Evolutionary conservation across 2,329 filamentous ascomycete species (phyloP).

Genomic region (Chaetomium sp.): DNA sequence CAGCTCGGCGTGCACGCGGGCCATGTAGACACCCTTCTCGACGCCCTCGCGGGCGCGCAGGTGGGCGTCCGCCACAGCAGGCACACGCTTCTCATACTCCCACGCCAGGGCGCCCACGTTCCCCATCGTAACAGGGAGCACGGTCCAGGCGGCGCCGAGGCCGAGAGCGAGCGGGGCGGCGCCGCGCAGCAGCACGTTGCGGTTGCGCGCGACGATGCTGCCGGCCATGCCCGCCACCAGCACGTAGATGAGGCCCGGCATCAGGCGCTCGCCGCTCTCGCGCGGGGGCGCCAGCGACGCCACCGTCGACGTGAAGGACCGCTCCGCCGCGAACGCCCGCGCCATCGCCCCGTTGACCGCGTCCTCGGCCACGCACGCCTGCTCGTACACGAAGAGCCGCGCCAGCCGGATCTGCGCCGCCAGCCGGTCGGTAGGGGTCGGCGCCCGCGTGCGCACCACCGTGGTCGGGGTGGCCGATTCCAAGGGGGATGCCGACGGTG

Average conservation of each 20-base stretch:
- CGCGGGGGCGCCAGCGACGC: conserved; percentile 84
- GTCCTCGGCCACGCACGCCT: conserved; percentile 75
- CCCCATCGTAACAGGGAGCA: conserved; percentile 85
- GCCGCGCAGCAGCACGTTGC: conserved; percentile 79
- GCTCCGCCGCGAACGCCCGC: conserved; percentile 80
- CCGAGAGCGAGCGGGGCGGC: conserved; percentile 78
- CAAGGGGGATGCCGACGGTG: conserved; percentile 24
- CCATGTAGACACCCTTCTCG: conserved; percentile 70
- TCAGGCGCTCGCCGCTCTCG: conserved; percentile 82
- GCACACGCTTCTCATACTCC: conserved; percentile 90
- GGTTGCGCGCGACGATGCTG: conserved; percentile 85
- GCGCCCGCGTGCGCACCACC: conserved; percentile 42
- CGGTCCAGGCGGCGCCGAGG: conserved; percentile 77
- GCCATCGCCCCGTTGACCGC: conserved; percentile 81
- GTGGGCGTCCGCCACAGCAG: conserved; percentile 80
- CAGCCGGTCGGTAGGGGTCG: conserved; percentile 87
- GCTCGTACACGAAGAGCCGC: conserved; percentile 77
- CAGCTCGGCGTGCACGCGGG: conserved; percentile 72
- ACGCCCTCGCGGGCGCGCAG: conserved; percentile 69
- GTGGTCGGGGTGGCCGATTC: conserved; percentile 35
- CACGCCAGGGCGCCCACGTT: conserved; percentile 86
- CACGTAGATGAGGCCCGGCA: conserved; percentile 90
- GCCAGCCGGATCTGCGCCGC: conserved; percentile 78
- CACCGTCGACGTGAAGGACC: conserved; percentile 85
- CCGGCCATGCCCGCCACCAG: conserved; percentile 94